A percentile compares a stretch with the other conserved stretches of the same genome.
These are phyloP conservation scores for Teratosphaeria gauchensis DNA, from an alignment of 2,329 filamentous ascomycete genomes.

Conservation along the genomic window DNA sequence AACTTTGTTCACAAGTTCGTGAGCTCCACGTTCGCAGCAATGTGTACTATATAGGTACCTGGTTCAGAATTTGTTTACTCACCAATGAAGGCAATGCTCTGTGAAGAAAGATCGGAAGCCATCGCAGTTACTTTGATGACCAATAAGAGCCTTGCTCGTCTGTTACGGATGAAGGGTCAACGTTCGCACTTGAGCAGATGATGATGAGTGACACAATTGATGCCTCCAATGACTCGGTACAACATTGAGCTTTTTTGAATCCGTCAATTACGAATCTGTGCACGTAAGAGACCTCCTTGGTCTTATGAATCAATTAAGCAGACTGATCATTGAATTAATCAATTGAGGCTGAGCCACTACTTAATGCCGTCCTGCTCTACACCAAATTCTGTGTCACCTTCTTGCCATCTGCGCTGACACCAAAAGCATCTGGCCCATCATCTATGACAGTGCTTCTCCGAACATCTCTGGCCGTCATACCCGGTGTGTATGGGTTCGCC, in stretches of 20 bases:
- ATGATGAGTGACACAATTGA: neutral
- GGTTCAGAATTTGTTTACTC: neutral
- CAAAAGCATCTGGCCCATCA: neutral
- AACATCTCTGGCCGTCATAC: conserved; percentile 1
- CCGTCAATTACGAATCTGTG: too few relatives aligned
- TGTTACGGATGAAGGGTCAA: neutral
- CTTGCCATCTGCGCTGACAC: neutral
- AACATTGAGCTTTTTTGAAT: neutral
- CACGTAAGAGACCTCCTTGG: neutral
- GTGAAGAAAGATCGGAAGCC: conserved; percentile 10
- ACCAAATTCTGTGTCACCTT: neutral
- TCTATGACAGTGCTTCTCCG: neutral
- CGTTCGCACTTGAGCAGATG: neutral
- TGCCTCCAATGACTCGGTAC: neutral
- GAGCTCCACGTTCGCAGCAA: too few relatives aligned
- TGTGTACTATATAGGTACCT: neutral
- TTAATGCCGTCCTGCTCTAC: neutral
- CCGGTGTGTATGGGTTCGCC: neutral
- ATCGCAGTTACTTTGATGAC: neutral
- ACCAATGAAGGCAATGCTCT: conserved; percentile 19
- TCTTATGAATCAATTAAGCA: neutral
- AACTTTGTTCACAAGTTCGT: too few relatives aligned
- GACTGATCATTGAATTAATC: neutral
- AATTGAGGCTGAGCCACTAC: neutral
- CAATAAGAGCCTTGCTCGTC: neutral